Base-by-base conservation (phyloP, 345 rosid genomes). In the Barbarea vulgaris region DNA sequence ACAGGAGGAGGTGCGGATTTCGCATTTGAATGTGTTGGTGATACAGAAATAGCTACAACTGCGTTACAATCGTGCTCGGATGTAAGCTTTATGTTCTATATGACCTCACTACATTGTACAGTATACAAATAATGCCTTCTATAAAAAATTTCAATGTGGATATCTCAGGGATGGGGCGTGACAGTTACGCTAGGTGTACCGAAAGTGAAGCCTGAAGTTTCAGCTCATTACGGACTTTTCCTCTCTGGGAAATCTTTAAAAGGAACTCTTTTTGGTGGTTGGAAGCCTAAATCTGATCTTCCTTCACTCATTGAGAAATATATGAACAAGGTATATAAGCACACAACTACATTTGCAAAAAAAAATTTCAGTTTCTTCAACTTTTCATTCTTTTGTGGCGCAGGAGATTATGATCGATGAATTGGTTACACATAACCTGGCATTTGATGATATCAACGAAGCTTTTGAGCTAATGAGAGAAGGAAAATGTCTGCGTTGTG, bases 141-240 rank as follows among this genome's bases (percentile, higher is more conserved):
- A 1, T 15, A 27, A 33, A 25, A 27, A 25, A 37, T 50, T 71
- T 1, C 5, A 71, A 17, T 64, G 50, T 64, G 53, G 57, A 42
- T 19, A 57, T 57, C 12, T 41, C 68, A 91, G 97, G 98, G 98
- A 77, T 94, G 97, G 96, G 98, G 98, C 7, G 36, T 87, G 79
- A 81, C 98, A 0, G 85, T 94, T 69, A 91, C 96, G 34, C 92
- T 91, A 36, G 98, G 98, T 61, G 98, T 91, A 60, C 97, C 97
- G 0, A 91, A 90, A 83, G 79, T 25, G 66, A 94, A 87, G 55
- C 97, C 91, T 17, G 89, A 88, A 80, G 80, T 91, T 73, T 75
- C 87, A 60, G 91, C 96, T 46, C 98, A 94, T 42, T 94, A 88
- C 9, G 89, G 87, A 30, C 83, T 93, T 22, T 69, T 91, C 41